Percentiles rank a stretch among this genome's conserved stretches.
Evolutionary conservation across 371 early-diverging fungal genomes (phyloP).

Genomic region (Dinochytrium kinnereticum): DNA sequence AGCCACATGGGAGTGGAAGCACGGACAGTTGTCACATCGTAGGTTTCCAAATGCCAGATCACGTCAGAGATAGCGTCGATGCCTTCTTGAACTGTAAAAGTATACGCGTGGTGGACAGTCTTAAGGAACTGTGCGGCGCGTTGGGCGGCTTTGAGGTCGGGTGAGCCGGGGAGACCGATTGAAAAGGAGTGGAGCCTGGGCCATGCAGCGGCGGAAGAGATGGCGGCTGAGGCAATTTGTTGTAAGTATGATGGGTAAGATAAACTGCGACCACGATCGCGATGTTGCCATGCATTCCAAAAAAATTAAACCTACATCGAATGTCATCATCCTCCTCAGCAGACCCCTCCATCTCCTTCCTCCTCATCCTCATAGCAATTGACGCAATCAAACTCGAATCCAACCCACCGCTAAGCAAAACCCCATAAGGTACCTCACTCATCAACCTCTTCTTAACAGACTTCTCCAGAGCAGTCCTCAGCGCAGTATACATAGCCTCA

Average conservation of each 20-base stretch:
- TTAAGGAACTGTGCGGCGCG: slow-evolving; percentile 86
- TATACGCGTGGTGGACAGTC: slow-evolving; percentile 93
- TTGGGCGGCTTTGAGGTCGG: slow-evolving; percentile 90
- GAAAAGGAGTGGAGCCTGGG: slow-evolving; percentile 94
- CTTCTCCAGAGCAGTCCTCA: slow-evolving; percentile 80
- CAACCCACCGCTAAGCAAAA: slow-evolving; percentile 91
- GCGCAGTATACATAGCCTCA: slow-evolving; percentile 63
- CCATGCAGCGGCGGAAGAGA: slow-evolving; percentile 63
- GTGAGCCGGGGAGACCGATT: slow-evolving; percentile 91
- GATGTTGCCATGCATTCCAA: neutral
- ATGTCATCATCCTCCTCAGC: slow-evolving; percentile 72
- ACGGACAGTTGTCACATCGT: slow-evolving; percentile 98
- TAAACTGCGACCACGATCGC: neutral
- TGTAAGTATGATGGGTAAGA: slow-evolving; percentile 2
- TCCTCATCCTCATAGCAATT: slow-evolving; percentile 80
- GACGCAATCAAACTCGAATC: slow-evolving; percentile 94
- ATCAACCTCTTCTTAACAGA: slow-evolving; percentile 94
- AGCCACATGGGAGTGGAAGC: slow-evolving; percentile 98
- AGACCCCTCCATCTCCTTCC: slow-evolving; percentile 31
- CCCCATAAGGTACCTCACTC: slow-evolving; percentile 97
- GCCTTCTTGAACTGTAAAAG: slow-evolving; percentile 93
- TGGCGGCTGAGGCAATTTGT: slow-evolving; percentile 37
- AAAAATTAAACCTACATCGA: slow-evolving; percentile 57
- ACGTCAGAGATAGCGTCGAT: slow-evolving; percentile 94
- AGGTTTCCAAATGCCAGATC: slow-evolving; percentile 95